phyloP scores from a whole-genome alignment of 768 basidiomycete genomes.

The Scleroderma bovista region DNA sequence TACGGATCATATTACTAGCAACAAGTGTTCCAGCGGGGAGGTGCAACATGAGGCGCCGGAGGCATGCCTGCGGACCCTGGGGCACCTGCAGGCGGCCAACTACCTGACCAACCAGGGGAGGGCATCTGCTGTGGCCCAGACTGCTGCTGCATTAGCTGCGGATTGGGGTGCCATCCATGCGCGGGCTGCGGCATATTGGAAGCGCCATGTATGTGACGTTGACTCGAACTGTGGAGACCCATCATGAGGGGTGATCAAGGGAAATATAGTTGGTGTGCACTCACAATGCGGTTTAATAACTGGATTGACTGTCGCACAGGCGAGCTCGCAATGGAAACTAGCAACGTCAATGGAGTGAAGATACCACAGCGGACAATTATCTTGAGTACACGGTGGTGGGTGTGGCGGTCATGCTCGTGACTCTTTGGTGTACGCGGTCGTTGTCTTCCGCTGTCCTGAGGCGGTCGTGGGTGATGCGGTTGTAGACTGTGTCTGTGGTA shows the following conservation, averaged over 20 bases:
- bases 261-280: background rate
- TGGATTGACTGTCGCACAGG: background rate
- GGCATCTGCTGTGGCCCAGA: conserved; percentile 3
- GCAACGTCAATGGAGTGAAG: background rate
- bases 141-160: conserved; percentile 27
- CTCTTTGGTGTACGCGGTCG: too few relatives aligned
- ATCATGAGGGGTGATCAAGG: conserved; percentile 8
- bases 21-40: conserved; percentile 45
- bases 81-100: conserved; percentile 31
- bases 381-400: too few relatives aligned
- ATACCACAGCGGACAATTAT: background rate
- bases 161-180: conserved; percentile 30
- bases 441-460: too few relatives aligned
- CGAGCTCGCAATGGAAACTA: background rate
- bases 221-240: background rate
- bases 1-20: conserved; percentile 47
- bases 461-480: too few relatives aligned
- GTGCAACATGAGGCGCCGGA: conserved; percentile 48
- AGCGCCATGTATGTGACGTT: background rate
- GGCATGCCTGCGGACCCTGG: conserved; percentile 41
- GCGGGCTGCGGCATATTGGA: conserved; percentile 15
- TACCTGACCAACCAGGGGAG: conserved; percentile 31
- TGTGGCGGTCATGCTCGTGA: too few relatives aligned
- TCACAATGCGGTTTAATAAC: too few relatives aligned
- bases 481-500: too few relatives aligned